These are phyloP conservation scores for Fusarium nelsonii DNA, from an alignment of 2,329 filamentous ascomycete species.

Conservation along the genomic window DNA sequence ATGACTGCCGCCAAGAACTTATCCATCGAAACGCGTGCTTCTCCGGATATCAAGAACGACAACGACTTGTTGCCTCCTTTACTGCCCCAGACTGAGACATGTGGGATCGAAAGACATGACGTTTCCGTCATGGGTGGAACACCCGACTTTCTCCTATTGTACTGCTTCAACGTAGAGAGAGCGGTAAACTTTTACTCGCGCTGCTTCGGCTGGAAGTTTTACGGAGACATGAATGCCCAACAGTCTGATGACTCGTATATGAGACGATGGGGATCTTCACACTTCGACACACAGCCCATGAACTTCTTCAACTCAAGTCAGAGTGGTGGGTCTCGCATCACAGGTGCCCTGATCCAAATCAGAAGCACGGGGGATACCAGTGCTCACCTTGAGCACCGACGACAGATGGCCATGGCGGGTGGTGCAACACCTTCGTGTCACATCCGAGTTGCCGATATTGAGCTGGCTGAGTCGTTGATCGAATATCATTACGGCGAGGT, in stretches of 20 bases:
- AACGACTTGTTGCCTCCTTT: conserved; percentile 26
- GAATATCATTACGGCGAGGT: conserved; percentile 39
- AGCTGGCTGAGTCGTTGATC: conserved; percentile 40
- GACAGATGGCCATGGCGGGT: conserved; percentile 29
- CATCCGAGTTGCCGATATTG: conserved; percentile 45
- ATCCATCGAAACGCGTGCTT: conserved; percentile 10
- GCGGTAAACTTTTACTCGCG: conserved; percentile 42
- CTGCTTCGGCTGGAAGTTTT: conserved; percentile 45
- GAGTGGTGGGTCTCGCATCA: conserved; percentile 22
- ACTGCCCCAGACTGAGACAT: conserved; percentile 23
- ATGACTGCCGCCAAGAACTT: conserved; percentile 21
- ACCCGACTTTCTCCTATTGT: conserved; percentile 43
- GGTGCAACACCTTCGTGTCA: conserved; percentile 39
- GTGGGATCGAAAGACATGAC: conserved; percentile 17
- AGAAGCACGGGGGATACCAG: conserved; percentile 17
- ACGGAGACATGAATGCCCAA: conserved; percentile 41
- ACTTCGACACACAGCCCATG: conserved; percentile 43
- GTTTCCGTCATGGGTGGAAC: conserved; percentile 28
- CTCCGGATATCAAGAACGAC: conserved; percentile 12
- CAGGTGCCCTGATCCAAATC: conserved; percentile 41
- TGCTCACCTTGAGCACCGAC: conserved; percentile 33
- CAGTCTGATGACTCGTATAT: conserved; percentile 25
- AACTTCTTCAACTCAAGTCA: conserved; percentile 44
- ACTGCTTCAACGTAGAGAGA: conserved; percentile 42
- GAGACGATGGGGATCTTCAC: conserved; percentile 42